Evolutionary conservation across 768 basidiomycete genomes (phyloP).

Genomic region (Candolleomyces eurysporus): DNA sequence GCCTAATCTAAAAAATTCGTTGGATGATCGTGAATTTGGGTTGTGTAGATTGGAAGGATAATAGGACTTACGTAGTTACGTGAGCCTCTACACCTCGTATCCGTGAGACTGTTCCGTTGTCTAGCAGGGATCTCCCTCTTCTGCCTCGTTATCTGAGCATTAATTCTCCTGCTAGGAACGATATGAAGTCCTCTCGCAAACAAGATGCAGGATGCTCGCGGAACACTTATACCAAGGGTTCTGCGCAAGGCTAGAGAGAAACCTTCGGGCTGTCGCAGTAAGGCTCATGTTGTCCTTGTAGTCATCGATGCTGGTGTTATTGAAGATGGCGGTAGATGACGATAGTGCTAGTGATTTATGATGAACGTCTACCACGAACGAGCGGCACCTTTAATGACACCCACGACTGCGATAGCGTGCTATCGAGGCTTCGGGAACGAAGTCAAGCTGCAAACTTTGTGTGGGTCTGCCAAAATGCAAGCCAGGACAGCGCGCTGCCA

Average conservation of each 20-base stretch:
- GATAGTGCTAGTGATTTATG: neutral
- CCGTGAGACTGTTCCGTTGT: constrained; percentile 43
- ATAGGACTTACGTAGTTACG: constrained; percentile 32
- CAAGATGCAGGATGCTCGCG: neutral
- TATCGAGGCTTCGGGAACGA: neutral
- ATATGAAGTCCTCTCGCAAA: neutral
- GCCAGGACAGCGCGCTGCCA: neutral
- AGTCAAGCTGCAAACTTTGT: neutral
- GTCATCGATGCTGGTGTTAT: neutral
- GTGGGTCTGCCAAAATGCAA: neutral
- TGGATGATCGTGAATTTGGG: too few relatives aligned
- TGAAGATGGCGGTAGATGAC: neutral
- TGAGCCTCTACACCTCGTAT: constrained; percentile 51
- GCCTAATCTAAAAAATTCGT: constrained; percentile 34
- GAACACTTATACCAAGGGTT: neutral
- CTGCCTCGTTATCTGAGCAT: neutral
- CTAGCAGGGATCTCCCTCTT: neutral
- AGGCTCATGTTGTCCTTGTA: neutral
- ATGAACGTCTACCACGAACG: neutral
- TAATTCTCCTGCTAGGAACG: too few relatives aligned
- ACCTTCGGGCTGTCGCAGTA: neutral
- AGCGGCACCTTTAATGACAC: neutral
- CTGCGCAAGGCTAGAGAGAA: neutral
- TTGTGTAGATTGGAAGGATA: neutral
- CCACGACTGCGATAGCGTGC: neutral